Base-by-base conservation (phyloP, 257 asterid genomes). In the Dorcoceras hygrometricum region DNA sequence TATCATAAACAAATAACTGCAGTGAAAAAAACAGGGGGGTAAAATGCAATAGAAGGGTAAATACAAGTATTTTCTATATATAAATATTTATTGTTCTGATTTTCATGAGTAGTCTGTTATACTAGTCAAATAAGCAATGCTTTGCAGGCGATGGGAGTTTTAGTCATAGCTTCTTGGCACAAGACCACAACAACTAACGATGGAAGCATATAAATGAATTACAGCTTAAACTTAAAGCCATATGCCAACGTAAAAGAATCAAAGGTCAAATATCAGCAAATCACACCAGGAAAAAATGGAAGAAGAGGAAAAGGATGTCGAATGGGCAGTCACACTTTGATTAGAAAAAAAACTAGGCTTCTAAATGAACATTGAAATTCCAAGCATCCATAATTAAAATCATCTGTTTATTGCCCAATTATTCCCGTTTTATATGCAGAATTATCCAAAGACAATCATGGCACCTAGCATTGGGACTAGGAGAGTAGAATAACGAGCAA, bases 1-100 rank as follows among this genome's bases (percentile, higher is more conserved):
- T 83, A 63, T 83, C 88, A 58, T 77, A 83, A 70, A 79, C 85
- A 77, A 79, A 77, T 70, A 83, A 76, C 85, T 83, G 88, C 19
- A n/a, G 22, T 55, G 50, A 22, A 3, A 29, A 4, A 50, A 22
- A 23, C 27, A 31, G 20, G 16, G 23, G 51, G 34, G n/a, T 5
- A 57, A 24, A 56, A 23, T 54, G 31, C 25, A 48, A 26, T 23
- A 60, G 9, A 32, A 59, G 24, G 3, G 20, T 25, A 28, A 11
- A 59, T 16, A 26, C 19, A 20, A n/a, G 65, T 19, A 23, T 16
- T 28, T 19, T 10, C 26, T 5, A 19, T 10, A 5, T 5, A 11
- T 34, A 20, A 19, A 62, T 27, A 19, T 32, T 39, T 6, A 23
- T 12, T 27, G 9, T 10, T 61, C 43, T 31, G 5, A 9, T 18